phyloP scores from a whole-genome alignment of 306 rosid genomes.

The Fragaria ananassa region DNA sequence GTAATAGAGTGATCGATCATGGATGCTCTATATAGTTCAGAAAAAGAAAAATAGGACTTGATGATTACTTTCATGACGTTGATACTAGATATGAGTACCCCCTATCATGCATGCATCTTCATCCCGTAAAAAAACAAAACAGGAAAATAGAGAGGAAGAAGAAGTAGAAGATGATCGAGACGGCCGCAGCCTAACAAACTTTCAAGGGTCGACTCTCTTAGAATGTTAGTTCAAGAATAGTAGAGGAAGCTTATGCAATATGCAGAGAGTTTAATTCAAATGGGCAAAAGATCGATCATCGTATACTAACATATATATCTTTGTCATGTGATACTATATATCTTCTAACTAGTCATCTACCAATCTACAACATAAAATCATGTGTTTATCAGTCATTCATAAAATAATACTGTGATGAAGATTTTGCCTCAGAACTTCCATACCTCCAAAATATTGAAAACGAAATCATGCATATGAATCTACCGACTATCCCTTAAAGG shows the following conservation, averaged over 20 bases:
- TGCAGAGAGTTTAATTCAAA: background rate
- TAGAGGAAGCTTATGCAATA: background rate
- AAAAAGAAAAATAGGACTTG: no score
- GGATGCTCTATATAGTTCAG: no score
- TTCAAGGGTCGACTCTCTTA: conserved; percentile 1
- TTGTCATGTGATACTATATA: no score
- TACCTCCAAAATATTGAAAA: background rate
- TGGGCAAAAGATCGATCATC: background rate
- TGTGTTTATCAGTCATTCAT: background rate
- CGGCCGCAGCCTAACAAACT: background rate
- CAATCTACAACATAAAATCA: background rate
- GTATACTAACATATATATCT: no score
- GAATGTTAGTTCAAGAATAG: conserved; percentile 3
- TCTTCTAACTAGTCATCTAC: background rate
- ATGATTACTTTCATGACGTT: no score
- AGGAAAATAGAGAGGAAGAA: background rate
- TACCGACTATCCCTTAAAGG: background rate
- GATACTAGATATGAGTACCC: no score
- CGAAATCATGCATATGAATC: background rate
- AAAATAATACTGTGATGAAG: background rate
- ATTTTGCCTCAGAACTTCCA: background rate
- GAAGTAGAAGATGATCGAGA: background rate
- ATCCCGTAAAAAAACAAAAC: no score
- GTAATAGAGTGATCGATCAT: no score
- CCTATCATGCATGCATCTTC: no score